Base-by-base conservation (phyloP, 805 yeast species). In the Cyberlindnera samutprakarnensis region DNA sequence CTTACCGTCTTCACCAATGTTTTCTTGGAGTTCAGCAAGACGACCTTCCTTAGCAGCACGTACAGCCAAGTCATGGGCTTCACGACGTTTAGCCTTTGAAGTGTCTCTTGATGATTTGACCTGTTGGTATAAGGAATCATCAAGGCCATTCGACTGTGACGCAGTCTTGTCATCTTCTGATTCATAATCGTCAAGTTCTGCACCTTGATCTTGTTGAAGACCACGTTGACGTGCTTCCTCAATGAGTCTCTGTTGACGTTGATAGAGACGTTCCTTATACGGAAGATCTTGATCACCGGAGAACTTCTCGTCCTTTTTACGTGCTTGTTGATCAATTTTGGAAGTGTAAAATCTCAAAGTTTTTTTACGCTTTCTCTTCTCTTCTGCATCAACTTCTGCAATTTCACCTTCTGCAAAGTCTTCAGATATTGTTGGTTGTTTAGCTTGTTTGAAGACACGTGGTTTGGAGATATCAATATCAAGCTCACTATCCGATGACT, bases 301-400 rank as follows among this genome's bases (percentile, higher is more conserved):
- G 40, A 63, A 71, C 44, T 61, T 67, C 28, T 78, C 78, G 26
- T 61, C 63, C 38, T 72, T 71, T 56, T 79, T 80, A 44, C 67
- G 66, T 18, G 70, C 77, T 32, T 78, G 79, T 61, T 88, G 94
- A 56, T 87, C 96, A 57, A 92, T 88, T 59, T 90, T 88, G 37
- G 97, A 84, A 2, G 98, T 92, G 68, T 92, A 92, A 75, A 92
- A 92, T 39, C 97, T 78, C 48, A 92, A 72, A 2, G 94, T 71
- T 52, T 74, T 75, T 64, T 79, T 82, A 47, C 94, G 76, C 14
- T 77, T 72, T 37, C 70, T 73, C 62, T 88, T 90, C 37, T 87
- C 97, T 50, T 85, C 94, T 27, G 71, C 68, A 57, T 92, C 97
- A 29, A 86, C 77, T 18, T 76, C 92, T 31, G 83, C 94, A 27